Percentiles rank a stretch among this genome's conserved stretches.
Evolutionary conservation across 2,329 filamentous ascomycete species (phyloP).

Genomic region (Cordyceps cicadae): DNA sequence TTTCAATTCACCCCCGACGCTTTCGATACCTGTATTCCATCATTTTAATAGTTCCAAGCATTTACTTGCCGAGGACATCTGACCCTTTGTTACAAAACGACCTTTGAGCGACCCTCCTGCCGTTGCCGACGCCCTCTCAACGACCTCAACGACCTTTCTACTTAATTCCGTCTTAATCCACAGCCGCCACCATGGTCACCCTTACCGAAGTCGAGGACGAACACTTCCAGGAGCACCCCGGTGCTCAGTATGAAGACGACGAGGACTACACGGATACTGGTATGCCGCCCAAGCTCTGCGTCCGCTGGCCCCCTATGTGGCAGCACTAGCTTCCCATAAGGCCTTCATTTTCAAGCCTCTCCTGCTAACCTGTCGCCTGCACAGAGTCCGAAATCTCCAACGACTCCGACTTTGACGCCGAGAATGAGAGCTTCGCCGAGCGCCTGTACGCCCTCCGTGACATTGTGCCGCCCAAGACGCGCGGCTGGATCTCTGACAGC

Average conservation of each 20-base stretch:
- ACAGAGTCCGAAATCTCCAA: constrained; percentile 77
- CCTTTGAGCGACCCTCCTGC: background rate
- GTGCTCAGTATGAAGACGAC: constrained; percentile 75
- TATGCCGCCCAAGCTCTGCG: constrained; percentile 34
- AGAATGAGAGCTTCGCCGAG: constrained; percentile 53
- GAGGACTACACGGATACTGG: constrained; percentile 93
- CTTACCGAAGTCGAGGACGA: constrained; percentile 96
- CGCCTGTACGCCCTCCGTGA: constrained; percentile 66
- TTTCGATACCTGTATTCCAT: background rate
- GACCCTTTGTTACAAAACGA: background rate
- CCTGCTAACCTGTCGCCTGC: background rate
- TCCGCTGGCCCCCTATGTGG: background rate
- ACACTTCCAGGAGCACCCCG: constrained; percentile 70
- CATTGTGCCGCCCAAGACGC: constrained; percentile 65
- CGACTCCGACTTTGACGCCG: constrained; percentile 61
- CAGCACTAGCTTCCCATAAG: background rate
- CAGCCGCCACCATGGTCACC: constrained; percentile 68
- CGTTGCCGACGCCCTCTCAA: background rate
- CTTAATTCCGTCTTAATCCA: constrained; percentile 9
- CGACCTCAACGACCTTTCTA: background rate
- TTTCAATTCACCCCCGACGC: background rate
- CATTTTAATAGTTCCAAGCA: background rate
- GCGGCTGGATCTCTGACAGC: constrained; percentile 57
- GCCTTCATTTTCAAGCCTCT: background rate
- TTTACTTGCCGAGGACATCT: constrained; percentile 1